Evolutionary conservation across 768 basidiomycete genomes (phyloP), one percentile per base, ranked within the genome.

Genomic region (Xanthoconium stramineum): DNA sequence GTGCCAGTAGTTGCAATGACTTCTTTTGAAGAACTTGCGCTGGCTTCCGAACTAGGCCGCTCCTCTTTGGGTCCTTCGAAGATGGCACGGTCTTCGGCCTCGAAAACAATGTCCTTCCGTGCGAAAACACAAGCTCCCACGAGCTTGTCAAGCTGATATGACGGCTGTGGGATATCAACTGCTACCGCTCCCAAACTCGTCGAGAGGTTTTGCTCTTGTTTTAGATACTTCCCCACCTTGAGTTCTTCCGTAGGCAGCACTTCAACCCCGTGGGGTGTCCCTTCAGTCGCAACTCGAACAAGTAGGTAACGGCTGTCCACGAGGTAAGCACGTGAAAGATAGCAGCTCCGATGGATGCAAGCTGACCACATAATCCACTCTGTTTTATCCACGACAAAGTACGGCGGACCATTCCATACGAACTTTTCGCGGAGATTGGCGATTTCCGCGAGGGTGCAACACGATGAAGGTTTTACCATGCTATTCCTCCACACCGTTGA

Each of bases 281-380:
- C n/a, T n/a, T n/a, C n/a, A n/a, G n/a, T n/a, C n/a, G 2, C 24
- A 20, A 17, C 29, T 13, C 74, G 77, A 33, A 89, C 80, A 42
- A 88, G 72, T 1, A 88, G 75, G 68, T 86, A 89, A 9, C 85
- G 85, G 60, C 83, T 85, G 50, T 33, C 50, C 6, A 53, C 42
- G 24, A 4, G 32, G 47, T 51, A 29, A 51, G 50, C 30, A 8
- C 10, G 8, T 5, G 14, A 37, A 20, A 15, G 3, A 40, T 7
- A 33, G 15, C 19, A 12, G 33, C 14, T 7, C 5, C 19, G 24
- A 17, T 43, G 6, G 19, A 44, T 4, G 19, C 20, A 30, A 47
- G 30, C 81, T 43, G 60, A 83, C 85, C 85, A 86, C 65, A 86
- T 76, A 50, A 88, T 85, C 86, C 87, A 89, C 40, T 83, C 77